Base-by-base conservation (phyloP, 805 yeast genomes). In the Candida quercuum region DNA sequence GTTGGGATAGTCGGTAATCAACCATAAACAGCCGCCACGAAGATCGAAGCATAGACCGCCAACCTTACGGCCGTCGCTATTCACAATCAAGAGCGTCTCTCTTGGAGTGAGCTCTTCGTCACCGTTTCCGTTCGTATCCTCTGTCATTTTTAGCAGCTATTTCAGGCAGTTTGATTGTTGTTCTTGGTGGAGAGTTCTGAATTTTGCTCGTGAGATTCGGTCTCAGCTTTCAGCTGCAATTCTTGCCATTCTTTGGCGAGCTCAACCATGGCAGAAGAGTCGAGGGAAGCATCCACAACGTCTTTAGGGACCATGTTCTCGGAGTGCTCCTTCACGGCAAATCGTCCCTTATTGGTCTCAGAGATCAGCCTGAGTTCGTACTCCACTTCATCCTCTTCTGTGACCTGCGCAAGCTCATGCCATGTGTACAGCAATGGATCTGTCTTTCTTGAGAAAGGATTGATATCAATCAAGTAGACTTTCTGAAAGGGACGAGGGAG, bases 251-350 rank as follows among this genome's bases (percentile, higher is more conserved):
- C 68, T 41, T 67, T 67, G 1, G 84, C 77, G 45, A 85, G 61
- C 35, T 82, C 88, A 11, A 75, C 78, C 72, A 87, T 81, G 0
- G 82, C 73, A 16, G 71, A 67, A 0, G 89, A 72, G 47, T 83
- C 79, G 48, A 77, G 51, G 24, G 85, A 70, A 2, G 96, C 96
- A 55, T 87, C 93, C 4, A 93, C 83, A 16, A 93, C 77, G 52
- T 93, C 99, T 36, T 74, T 69, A 0, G 99, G 99, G 3, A 93
- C 96, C 52, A 86, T 89, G 56, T 81, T 86, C 50, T 91, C 95
- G 2, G 95, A 76, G 54, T 86, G 91, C 35, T 86, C 95, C 46
- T 83, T 86, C 0, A 78, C 62, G 0, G 86, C 81, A 64, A 88
- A 88, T 22, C 91, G 66, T 0, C 87, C 85, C 6, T 84, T 64